These are phyloP conservation scores for Chaetoceros muelleri DNA, from an alignment of 108 stramenopile species.

Conservation along the genomic window DNA sequence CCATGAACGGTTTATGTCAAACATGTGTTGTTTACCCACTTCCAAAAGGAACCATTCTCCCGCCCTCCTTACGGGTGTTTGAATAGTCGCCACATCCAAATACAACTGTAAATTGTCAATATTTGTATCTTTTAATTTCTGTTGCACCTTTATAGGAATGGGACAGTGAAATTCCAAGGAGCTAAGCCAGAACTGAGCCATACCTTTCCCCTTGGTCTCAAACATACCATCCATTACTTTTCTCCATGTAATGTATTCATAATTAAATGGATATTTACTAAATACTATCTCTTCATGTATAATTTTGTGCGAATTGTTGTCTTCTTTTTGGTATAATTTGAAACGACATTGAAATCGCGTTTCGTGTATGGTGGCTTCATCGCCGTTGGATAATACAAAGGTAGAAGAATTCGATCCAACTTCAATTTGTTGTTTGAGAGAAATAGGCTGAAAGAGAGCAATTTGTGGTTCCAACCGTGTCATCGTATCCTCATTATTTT, in stretches of 20 bases:
- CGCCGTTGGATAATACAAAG: not conserved
- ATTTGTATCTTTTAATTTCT: not conserved
- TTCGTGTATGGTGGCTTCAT: constrained; percentile 11
- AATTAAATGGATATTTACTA: constrained; percentile 43
- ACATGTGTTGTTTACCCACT: not conserved
- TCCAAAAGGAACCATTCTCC: not conserved
- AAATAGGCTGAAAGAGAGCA: constrained; percentile 50
- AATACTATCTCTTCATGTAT: not conserved
- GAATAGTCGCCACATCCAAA: not conserved
- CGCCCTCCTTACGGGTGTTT: not conserved
- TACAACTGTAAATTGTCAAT: not conserved
- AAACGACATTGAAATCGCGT: constrained; percentile 22
- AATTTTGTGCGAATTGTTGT: too few relatives aligned
- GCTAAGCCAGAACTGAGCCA: not conserved
- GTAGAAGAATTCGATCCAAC: constrained; percentile 3
- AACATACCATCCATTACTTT: constrained; percentile 29
- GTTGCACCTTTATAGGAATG: not conserved
- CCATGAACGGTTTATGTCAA: not conserved
- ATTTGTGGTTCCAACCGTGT: constrained; percentile 60
- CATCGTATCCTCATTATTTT: constrained; percentile 22
- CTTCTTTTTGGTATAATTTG: constrained; percentile 5
- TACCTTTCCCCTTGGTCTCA: constrained; percentile 18
- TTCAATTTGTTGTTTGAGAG: constrained; percentile 17
- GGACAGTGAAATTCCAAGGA: not conserved
- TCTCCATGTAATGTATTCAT: constrained; percentile 54